A percentile compares a stretch with the other conserved stretches of the same genome.
phyloP scores from a whole-genome alignment of 78 protist species.

The Dictyostelium purpureum region DNA sequence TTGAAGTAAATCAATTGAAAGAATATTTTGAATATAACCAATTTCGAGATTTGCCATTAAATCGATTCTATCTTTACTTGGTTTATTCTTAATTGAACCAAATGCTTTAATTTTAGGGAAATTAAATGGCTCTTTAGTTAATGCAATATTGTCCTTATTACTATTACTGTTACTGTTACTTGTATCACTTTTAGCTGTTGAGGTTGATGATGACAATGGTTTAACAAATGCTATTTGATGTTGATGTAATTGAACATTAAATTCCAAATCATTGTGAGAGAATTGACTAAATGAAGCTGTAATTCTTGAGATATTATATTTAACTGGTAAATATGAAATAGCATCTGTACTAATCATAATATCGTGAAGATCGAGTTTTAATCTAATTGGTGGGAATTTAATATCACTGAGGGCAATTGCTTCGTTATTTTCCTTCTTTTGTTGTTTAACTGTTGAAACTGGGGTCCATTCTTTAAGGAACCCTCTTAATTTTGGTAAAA shows the following conservation, averaged over 20 bases:
- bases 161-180: neutral
- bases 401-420: neutral
- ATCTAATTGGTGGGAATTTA: constrained; percentile 58
- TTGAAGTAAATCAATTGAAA: constrained; percentile 47
- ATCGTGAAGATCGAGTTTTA: constrained; percentile 63
- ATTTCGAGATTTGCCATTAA: constrained; percentile 42
- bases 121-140: constrained; percentile 49
- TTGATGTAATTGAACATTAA: constrained; percentile 65
- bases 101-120: constrained; percentile 63
- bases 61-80: constrained; percentile 23
- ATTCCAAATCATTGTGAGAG: constrained; percentile 40
- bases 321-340: constrained; percentile 50
- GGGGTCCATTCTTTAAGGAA: constrained; percentile 72
- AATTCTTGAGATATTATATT: constrained; percentile 55
- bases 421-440: neutral
- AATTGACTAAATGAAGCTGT: constrained; percentile 42
- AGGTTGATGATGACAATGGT: neutral
- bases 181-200: neutral
- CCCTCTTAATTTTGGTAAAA: constrained; percentile 56
- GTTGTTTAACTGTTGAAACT: neutral
- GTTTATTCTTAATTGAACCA: constrained; percentile 37
- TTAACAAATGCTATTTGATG: constrained; percentile 58
- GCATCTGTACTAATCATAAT: constrained; percentile 54
- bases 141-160: neutral
- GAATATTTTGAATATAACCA: constrained; percentile 59